Evolutionary conservation across 345 rosid species (phyloP).

Genomic region (Reutealis trisperma): DNA sequence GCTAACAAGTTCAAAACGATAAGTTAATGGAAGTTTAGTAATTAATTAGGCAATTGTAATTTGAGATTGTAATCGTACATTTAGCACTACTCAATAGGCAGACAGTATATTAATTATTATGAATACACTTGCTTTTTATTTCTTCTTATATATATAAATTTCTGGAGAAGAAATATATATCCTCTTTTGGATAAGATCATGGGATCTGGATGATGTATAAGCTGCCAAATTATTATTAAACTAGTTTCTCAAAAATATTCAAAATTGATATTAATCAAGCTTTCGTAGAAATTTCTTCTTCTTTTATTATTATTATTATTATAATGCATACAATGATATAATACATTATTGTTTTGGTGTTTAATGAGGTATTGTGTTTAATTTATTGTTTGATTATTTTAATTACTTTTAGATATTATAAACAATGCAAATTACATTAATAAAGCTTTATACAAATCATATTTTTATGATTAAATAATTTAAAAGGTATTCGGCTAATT

Average conservation of each 20-base stretch:
- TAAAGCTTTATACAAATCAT: constrained; percentile 1
- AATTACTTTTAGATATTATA: not conserved
- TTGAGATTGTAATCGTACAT: not conserved
- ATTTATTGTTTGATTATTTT: not conserved
- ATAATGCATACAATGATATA: not conserved
- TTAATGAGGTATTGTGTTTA: constrained; percentile 5
- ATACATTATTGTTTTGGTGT: constrained; percentile 3
- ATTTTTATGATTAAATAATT: not conserved
- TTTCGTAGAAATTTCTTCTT: not conserved
- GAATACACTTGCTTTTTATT: not conserved
- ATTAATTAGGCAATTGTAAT: not conserved
- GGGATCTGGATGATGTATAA: constrained; percentile 2
- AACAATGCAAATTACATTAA: not conserved
- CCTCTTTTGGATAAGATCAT: constrained; percentile 12
- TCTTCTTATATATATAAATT: not conserved
- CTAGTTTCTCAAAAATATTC: constrained; percentile 1
- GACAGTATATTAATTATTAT: not conserved
- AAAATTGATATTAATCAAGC: not conserved
- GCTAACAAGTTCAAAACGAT: not conserved
- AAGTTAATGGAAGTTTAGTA: not conserved
- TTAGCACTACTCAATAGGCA: not conserved
- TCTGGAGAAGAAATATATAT: not conserved
- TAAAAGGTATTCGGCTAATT: not conserved
- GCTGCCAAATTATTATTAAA: constrained; percentile 1
- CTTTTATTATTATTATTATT: too few relatives aligned